Percentiles rank a stretch among this genome's conserved stretches.
These are phyloP conservation scores for Eimeria maxima DNA, from an alignment of 169 alveolate species.

Conservation along the genomic window DNA sequence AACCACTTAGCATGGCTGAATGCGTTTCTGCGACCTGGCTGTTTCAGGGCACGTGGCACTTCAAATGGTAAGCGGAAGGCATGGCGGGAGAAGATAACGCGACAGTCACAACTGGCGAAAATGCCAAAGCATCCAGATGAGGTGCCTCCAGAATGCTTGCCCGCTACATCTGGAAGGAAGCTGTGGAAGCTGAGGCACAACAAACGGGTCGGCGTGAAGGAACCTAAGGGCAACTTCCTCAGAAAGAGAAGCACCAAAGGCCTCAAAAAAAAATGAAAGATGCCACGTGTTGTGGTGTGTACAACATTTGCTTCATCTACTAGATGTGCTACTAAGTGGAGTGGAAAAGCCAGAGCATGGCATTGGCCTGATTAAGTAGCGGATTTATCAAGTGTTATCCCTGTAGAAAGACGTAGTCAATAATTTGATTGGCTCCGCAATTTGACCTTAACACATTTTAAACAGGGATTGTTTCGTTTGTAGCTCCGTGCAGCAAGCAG, in stretches of 20 bases:
- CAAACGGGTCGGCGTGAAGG: conserved; percentile 61
- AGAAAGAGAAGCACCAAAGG: conserved; percentile 71
- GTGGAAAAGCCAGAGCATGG: neutral
- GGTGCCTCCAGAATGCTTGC: conserved; percentile 84
- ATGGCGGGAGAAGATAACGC: conserved; percentile 10
- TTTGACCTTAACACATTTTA: neutral
- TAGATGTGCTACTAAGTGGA: neutral
- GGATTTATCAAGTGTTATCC: neutral
- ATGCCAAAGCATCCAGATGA: conserved; percentile 83
- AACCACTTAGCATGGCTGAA: neutral
- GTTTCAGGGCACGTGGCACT: conserved; percentile 48
- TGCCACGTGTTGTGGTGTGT: neutral
- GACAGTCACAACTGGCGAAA: conserved; percentile 84
- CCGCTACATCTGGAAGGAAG: conserved; percentile 87
- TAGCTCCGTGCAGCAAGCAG: neutral
- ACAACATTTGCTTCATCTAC: neutral
- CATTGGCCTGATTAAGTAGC: neutral
- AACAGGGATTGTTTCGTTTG: neutral
- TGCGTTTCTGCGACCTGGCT: neutral
- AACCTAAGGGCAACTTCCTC: conserved; percentile 73
- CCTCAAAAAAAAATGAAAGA: conserved; percentile 35
- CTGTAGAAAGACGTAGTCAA: neutral
- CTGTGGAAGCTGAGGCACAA: conserved; percentile 87
- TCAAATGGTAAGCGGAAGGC: conserved; percentile 49
- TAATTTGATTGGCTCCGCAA: neutral